A percentile compares a stretch with the other conserved stretches of the same genome.
Conservation (phyloP, 1,284 basidiomycete genomes). For the Ceratorhiza oryzae-sativae region DNA sequence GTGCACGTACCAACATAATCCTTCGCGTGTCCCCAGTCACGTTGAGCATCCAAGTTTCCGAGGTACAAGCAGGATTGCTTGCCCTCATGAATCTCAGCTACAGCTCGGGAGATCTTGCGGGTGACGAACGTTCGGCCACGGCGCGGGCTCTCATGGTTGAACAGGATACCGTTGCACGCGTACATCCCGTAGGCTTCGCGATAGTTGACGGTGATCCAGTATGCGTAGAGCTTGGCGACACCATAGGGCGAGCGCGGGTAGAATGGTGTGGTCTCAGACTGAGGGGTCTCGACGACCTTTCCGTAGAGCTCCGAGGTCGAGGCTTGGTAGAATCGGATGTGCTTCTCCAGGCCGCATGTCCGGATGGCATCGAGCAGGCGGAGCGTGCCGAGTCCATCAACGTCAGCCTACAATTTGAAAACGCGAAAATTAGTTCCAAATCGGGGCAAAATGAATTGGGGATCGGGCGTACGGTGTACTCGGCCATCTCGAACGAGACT, state of each 20-base stretch:
- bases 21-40: slow-evolving; percentile 93
- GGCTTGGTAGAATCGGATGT: slow-evolving; percentile 90
- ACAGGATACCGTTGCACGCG: slow-evolving; percentile 88
- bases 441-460: not conserved
- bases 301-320: slow-evolving; percentile 94
- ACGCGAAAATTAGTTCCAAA: slow-evolving; percentile 27
- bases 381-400: slow-evolving; percentile 89
- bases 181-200: slow-evolving; percentile 92
- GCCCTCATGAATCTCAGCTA: slow-evolving; percentile 84
- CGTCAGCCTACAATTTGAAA: slow-evolving; percentile 64
- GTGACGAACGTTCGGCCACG: slow-evolving; percentile 93
- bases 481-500: slow-evolving; percentile 96
- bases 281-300: slow-evolving; percentile 89
- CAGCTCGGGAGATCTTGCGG: slow-evolving; percentile 88
- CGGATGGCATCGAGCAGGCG: slow-evolving; percentile 91
- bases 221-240: slow-evolving; percentile 87
- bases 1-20: slow-evolving; percentile 53
- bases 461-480: slow-evolving; percentile 69
- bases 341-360: slow-evolving; percentile 86
- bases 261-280: slow-evolving; percentile 91
- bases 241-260: slow-evolving; percentile 93
- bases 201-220: slow-evolving; percentile 91
- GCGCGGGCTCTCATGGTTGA: slow-evolving; percentile 94
- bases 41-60: slow-evolving; percentile 87
- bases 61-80: slow-evolving; percentile 88